phyloP scores from a whole-genome alignment of 805 yeast species.

The Saccharomyces paradoxus region DNA sequence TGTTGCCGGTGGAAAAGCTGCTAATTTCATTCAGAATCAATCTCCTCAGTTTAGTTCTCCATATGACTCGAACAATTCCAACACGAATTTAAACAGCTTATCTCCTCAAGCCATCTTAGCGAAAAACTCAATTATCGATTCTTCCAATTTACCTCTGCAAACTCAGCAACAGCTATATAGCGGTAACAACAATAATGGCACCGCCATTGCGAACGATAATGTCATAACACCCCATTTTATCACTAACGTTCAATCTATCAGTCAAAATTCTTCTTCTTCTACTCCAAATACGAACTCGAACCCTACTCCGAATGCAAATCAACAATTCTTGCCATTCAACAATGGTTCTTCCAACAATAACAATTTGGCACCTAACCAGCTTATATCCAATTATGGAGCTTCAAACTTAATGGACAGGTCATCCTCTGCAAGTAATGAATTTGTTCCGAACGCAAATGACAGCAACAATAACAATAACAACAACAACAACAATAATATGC shows the following conservation, averaged over 20 bases:
- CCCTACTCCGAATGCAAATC: neutral
- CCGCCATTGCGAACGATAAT: constrained; percentile 19
- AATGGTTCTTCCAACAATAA: neutral
- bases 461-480: constrained; percentile 4
- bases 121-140: constrained; percentile 15
- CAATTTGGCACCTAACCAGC: neutral
- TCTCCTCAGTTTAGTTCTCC: neutral
- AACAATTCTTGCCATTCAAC: neutral
- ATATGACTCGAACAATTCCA: neutral
- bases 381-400: neutral
- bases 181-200: constrained; percentile 18
- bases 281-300: constrained; percentile 10
- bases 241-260: neutral
- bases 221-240: neutral
- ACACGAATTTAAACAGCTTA: constrained; percentile 5
- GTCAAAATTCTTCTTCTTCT: constrained; percentile 1
- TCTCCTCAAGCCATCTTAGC: constrained; percentile 31
- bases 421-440: constrained; percentile 1
- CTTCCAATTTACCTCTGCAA: neutral
- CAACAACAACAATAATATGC: constrained; percentile 1
- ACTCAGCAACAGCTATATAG: constrained; percentile 1
- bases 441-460: constrained; percentile 4
- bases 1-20: neutral
- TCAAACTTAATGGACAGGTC: neutral
- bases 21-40: neutral